A percentile compares a stretch with the other conserved stretches of the same genome.
These are phyloP conservation scores for Acacia melanoxylon DNA, from an alignment of 306 rosid genomes.

Conservation along the genomic window DNA sequence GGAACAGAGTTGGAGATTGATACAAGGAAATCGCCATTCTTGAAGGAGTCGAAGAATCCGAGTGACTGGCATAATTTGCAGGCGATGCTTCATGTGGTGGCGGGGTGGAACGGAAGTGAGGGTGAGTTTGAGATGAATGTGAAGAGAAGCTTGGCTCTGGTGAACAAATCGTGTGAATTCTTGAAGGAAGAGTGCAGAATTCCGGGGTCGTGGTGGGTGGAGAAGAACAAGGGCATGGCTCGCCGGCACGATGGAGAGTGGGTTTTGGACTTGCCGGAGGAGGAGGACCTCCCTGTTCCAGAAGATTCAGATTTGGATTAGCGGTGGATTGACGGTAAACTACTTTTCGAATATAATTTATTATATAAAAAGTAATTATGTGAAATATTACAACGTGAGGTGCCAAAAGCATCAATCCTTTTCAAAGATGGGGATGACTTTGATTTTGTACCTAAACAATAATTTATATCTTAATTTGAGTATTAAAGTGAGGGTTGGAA, in stretches of 20 bases:
- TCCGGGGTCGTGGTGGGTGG: slow-evolving; percentile 71
- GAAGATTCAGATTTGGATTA: too few relatives aligned
- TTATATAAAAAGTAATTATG: too few relatives aligned
- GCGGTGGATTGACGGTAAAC: too few relatives aligned
- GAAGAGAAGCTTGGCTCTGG: slow-evolving; percentile 68
- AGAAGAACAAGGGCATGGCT: slow-evolving; percentile 68
- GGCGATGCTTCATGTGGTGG: slow-evolving; percentile 71
- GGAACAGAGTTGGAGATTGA: slow-evolving; percentile 53
- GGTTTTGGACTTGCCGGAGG: slow-evolving; percentile 44
- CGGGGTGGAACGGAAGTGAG: slow-evolving; percentile 63
- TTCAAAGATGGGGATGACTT: too few relatives aligned
- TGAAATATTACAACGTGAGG: too few relatives aligned
- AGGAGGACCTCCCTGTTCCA: slow-evolving; percentile 66
- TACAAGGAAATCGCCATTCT: slow-evolving; percentile 46
- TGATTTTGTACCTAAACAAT: neutral
- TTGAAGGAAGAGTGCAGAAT: slow-evolving; percentile 43
- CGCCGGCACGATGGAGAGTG: slow-evolving; percentile 58
- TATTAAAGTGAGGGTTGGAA: neutral
- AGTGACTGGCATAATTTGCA: slow-evolving; percentile 77
- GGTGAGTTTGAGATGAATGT: slow-evolving; percentile 56
- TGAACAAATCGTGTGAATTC: slow-evolving; percentile 57
- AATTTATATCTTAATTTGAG: neutral
- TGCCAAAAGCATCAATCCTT: too few relatives aligned
- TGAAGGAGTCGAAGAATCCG: slow-evolving; percentile 59
- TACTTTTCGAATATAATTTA: too few relatives aligned